Conservation (phyloP, 768 basidiomycete genomes). For the Termitomyces titanicus region DNA sequence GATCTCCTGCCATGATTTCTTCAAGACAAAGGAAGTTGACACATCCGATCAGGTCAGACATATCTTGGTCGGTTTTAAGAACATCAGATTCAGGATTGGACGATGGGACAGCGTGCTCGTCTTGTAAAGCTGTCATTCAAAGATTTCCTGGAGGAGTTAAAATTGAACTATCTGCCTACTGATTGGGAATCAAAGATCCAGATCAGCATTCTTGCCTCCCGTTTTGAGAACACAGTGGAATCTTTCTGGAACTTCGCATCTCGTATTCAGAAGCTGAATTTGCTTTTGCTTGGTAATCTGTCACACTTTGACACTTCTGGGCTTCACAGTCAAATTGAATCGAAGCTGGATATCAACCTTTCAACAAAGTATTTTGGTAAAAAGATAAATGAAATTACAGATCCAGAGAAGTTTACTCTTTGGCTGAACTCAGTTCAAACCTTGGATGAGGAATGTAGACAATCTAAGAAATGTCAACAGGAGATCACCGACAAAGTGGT, state of each 20-base stretch:
- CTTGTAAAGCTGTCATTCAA: constrained; percentile 9
- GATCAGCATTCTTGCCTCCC: background rate
- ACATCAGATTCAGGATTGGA: constrained; percentile 6
- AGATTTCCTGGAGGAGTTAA: constrained; percentile 11
- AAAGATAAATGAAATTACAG: no score
- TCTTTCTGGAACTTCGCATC: constrained; percentile 7
- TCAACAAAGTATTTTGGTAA: no score
- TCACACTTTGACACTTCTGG: no score
- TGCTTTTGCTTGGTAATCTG: background rate
- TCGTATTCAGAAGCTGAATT: background rate
- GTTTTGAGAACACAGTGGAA: background rate
- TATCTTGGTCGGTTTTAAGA: background rate
- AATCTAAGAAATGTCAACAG: no score
- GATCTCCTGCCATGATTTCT: background rate
- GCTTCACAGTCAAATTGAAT: no score
- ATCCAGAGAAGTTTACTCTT: no score
- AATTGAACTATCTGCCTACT: constrained; percentile 7
- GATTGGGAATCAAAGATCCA: constrained; percentile 15
- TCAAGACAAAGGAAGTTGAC: background rate
- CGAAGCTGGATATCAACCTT: no score
- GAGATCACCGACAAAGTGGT: no score
- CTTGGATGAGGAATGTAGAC: no score
- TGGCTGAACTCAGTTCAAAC: no score
- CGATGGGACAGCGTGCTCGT: background rate
- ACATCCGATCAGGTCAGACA: background rate